Percentiles rank a stretch among this genome's conserved stretches.
These are phyloP conservation scores for Debaryomyces maramus DNA, from an alignment of 805 yeast species.

Conservation along the genomic window DNA sequence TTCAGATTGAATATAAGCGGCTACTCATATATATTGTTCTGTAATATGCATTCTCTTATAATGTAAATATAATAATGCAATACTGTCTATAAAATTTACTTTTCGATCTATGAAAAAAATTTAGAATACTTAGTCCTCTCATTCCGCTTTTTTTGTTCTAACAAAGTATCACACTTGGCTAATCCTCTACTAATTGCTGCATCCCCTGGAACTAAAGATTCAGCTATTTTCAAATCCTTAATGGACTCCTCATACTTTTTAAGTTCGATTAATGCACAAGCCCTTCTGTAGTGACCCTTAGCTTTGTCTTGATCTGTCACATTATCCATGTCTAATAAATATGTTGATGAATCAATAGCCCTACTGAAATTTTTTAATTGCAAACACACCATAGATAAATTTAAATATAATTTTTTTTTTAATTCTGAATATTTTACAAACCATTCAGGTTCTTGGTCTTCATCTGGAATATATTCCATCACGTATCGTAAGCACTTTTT, in stretches of 20 bases:
- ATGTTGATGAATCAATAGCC: slow-evolving; percentile 55
- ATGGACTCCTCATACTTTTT: slow-evolving; percentile 53
- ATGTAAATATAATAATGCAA: too few species aligned
- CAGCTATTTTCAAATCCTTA: slow-evolving; percentile 46
- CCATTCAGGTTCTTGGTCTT: slow-evolving; percentile 57
- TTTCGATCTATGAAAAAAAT: slow-evolving; percentile 48
- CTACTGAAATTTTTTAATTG: slow-evolving; percentile 50
- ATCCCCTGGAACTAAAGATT: slow-evolving; percentile 48
- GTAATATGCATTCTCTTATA: too few species aligned
- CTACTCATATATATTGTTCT: too few species aligned
- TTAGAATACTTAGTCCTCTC: slow-evolving; percentile 60
- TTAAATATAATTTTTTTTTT: slow-evolving; percentile 55
- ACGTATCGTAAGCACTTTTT: slow-evolving; percentile 65
- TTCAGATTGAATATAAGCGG: too few species aligned
- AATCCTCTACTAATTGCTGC: slow-evolving; percentile 47
- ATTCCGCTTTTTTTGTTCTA: slow-evolving; percentile 45
- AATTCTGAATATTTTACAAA: slow-evolving; percentile 49
- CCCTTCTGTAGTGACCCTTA: slow-evolving; percentile 60
- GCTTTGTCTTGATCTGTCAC: slow-evolving; percentile 45
- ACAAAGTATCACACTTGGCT: slow-evolving; percentile 35
- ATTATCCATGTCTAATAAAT: slow-evolving; percentile 51
- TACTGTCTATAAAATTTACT: background rate
- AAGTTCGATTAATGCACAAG: slow-evolving; percentile 42
- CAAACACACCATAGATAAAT: slow-evolving; percentile 56
- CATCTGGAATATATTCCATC: slow-evolving; percentile 71